Base-by-base conservation (phyloP, 192 early-diverging fungal genomes). In the Coemansia sp. region DNA sequence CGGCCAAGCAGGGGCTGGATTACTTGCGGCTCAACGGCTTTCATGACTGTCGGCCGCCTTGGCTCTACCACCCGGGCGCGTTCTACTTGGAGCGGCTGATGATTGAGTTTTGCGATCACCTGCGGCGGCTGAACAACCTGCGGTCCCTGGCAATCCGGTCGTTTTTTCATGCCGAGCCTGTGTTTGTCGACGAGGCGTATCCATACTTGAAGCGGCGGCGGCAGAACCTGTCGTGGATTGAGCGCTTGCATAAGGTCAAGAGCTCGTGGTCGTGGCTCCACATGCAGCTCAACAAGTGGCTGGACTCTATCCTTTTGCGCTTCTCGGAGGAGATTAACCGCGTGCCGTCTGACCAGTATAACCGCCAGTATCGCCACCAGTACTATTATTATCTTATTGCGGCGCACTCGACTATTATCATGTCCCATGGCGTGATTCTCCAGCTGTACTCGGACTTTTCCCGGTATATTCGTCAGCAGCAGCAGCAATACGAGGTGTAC, bases 221-320 rank as follows among this genome's bases (percentile, higher is more conserved):
- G 16, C 75, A 70, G 68, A 57, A 66, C 34, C 37, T 63, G 56
- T 41, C 75, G 9, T 83, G 80, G 80, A 53, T 39, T 21, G 80
- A 83, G 14, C 71, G 80, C 11, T 67, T 83, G 51, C 72, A 74
- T 5, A 77, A 75, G 66, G 80, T 83, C 36, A 83, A 78, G 69
- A 42, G 75, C 57, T 54, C 75, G 40, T 83, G 80, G 80, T 74
- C 80, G 60, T 83, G 80, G 80, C 67, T 83, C 35, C 80, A 83
- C 40, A 16, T 83, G 72, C 80, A 83, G 75, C 72, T 83, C 37
- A 83, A 83, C 75, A 77, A 77, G 44, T 83, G 80, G 80, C 75
- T 83, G 3, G 80, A 83, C 57, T 77, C 80, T 3, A 83, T 83
- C 16, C 46, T 83, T 24, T 41, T 78, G 48, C 68, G 80, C 33